Base-by-base conservation (phyloP, 2,329 filamentous ascomycete genomes). In the Aureobasidium mangrovei region DNA sequence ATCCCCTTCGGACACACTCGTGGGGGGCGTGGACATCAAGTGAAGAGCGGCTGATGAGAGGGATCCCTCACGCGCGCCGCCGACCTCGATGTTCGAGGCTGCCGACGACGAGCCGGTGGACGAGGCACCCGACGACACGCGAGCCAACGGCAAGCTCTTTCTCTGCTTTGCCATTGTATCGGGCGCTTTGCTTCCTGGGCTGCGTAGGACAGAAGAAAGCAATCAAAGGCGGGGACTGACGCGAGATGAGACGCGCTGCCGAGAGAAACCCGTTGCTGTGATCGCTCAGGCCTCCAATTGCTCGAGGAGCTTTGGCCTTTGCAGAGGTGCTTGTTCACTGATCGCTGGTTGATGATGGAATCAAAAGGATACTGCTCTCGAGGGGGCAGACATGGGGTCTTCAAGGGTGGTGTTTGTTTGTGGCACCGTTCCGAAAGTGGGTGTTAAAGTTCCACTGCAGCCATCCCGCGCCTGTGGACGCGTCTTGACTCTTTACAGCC, bases 11-110 rank as follows among this genome's bases (percentile, higher is more conserved):
- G 78, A 79, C 60, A 83, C 72, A 60, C 81, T 86, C 46, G 83
- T 86, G 27, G 82, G 81, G 44, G 84, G 83, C 55, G 84, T 86
- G 24, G 80, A 84, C 62, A 73, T 77, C 28, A 75, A 62, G 35
- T 68, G 71, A 47, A 44, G 31, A 38, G 78, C 80, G 72, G 77
- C 77, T 73, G 77, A 71, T 61, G 78, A 35, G 36, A 54, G 63
- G 72, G 68, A 66, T 65, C 61, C 62, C 57, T 65, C 65, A 60
- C 63, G 64, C 56, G 63, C 63, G 56, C 65, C 63, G 60, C 65
- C 64, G 41, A 70, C 69, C 35, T 69, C 66, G 59, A 73, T 72
- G 60, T 68, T 69, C 44, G 72, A 74, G 39, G 68, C 62, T 7
- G 69, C 67, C 2, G 70, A 75, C 28, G 70, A 70, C 24, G 69